These are phyloP conservation scores for Phoenix roebelenii DNA, from an alignment of 176 grass and related monocot species.

Conservation along the genomic window DNA sequence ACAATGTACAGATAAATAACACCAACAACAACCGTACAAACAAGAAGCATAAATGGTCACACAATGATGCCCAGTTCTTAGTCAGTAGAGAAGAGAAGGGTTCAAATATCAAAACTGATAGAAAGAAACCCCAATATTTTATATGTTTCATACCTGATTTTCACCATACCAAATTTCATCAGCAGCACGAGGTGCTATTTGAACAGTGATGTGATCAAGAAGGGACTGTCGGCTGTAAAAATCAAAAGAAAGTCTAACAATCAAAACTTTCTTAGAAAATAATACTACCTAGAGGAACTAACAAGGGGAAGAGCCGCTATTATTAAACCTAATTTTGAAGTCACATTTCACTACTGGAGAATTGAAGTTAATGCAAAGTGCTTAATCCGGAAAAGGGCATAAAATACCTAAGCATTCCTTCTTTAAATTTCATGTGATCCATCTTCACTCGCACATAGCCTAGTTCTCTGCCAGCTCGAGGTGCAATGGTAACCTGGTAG, in stretches of 20 bases:
- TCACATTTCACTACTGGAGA: too few relatives aligned
- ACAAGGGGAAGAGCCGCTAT: too few relatives aligned
- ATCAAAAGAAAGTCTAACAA: not conserved
- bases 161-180: conserved; percentile 33
- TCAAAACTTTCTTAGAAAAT: not conserved
- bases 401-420: conserved; percentile 23
- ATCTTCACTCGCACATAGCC: conserved; percentile 26
- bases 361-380: too few relatives aligned
- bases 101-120: too few relatives aligned
- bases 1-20: too few relatives aligned
- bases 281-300: too few relatives aligned
- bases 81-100: too few relatives aligned
- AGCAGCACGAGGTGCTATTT: conserved; percentile 30
- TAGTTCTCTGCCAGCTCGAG: conserved; percentile 26
- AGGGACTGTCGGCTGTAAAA: conserved; percentile 21
- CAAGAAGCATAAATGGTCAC: too few relatives aligned
- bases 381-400: not conserved
- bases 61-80: too few relatives aligned
- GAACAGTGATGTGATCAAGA: conserved; percentile 29
- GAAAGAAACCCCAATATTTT: too few relatives aligned
- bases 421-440: conserved; percentile 21
- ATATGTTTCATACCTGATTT: conserved; percentile 17
- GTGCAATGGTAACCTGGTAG: conserved; percentile 24
- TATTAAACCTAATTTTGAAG: too few relatives aligned
- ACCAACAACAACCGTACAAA: too few relatives aligned